These are phyloP conservation scores for Cornus controversa DNA, from an alignment of 148 eudicot species.

Conservation along the genomic window DNA sequence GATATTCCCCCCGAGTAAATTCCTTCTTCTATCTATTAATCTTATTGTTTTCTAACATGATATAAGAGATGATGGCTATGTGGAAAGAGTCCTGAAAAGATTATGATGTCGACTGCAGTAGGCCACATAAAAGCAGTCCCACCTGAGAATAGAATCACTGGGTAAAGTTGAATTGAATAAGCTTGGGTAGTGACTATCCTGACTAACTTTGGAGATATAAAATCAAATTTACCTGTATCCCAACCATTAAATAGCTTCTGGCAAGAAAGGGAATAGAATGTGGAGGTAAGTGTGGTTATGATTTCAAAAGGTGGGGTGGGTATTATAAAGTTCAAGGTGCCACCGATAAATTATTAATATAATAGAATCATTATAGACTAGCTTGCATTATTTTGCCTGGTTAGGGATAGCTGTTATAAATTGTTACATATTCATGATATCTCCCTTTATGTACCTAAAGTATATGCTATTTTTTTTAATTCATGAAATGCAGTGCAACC, in stretches of 20 bases:
- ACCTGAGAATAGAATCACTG: not conserved
- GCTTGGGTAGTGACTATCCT: not conserved
- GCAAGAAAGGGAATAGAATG: not conserved
- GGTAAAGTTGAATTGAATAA: not conserved
- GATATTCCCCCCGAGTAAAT: constrained; percentile 91
- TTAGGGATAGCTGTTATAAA: not conserved
- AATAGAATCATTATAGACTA: not conserved
- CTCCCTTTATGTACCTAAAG: not conserved
- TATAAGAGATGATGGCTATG: not conserved
- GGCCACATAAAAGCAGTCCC: not conserved
- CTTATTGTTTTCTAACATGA: not conserved
- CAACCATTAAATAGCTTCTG: not conserved
- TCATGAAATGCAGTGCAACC: constrained; percentile 58
- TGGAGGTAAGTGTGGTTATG: not conserved
- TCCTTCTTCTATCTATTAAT: constrained; percentile 5
- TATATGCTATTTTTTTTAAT: not conserved
- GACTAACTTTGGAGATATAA: not conserved
- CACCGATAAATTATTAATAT: not conserved
- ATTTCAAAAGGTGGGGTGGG: not conserved
- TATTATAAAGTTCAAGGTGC: not conserved
- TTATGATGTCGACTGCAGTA: not conserved
- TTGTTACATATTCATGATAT: not conserved
- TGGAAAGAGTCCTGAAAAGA: not conserved
- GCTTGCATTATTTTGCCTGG: not conserved
- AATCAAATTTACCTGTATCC: not conserved